Evolutionary conservation across 768 basidiomycete species (phyloP).

Genomic region (Lentinula raphanica): DNA sequence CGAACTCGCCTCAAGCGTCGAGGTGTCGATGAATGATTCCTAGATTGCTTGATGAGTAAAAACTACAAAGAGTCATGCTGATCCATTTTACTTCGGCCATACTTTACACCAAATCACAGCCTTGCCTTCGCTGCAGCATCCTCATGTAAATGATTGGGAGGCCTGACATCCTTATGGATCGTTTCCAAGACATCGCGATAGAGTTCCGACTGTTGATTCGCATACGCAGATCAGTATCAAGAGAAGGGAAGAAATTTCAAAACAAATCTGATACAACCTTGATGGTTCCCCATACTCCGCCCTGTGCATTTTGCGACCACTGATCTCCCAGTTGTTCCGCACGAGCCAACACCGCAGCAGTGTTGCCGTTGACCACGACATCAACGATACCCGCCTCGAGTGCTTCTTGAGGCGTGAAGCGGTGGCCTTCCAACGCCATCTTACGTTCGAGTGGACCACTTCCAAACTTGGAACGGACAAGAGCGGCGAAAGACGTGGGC

Average conservation of each 20-base stretch:
- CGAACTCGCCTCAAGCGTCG: too few relatives aligned
- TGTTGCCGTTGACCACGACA: conserved; percentile 57
- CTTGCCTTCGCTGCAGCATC: conserved; percentile 48
- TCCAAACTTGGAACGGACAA: conserved; percentile 62
- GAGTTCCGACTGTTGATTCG: conserved; percentile 40
- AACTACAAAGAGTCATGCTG: too few relatives aligned
- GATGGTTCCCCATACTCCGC: conserved; percentile 69
- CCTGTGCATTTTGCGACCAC: conserved; percentile 44
- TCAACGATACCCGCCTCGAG: conserved; percentile 65
- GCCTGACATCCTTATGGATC: conserved; percentile 32
- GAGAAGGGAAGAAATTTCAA: neutral
- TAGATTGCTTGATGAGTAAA: too few relatives aligned
- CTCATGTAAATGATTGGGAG: conserved; percentile 32
- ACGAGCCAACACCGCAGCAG: conserved; percentile 52
- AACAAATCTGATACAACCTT: conserved; percentile 38
- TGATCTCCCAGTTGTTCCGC: conserved; percentile 59
- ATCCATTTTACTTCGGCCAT: neutral
- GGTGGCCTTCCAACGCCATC: conserved; percentile 74
- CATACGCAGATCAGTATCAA: neutral
- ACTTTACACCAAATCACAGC: conserved; percentile 22
- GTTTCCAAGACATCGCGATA: conserved; percentile 50
- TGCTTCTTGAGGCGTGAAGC: conserved; percentile 72
- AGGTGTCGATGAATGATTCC: too few relatives aligned
- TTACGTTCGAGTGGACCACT: conserved; percentile 57
- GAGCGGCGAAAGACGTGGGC: conserved; percentile 64